These are phyloP conservation scores for Poterioochromonas sp. DNA, from an alignment of 352 stramenopile species.

Conservation along the genomic window DNA sequence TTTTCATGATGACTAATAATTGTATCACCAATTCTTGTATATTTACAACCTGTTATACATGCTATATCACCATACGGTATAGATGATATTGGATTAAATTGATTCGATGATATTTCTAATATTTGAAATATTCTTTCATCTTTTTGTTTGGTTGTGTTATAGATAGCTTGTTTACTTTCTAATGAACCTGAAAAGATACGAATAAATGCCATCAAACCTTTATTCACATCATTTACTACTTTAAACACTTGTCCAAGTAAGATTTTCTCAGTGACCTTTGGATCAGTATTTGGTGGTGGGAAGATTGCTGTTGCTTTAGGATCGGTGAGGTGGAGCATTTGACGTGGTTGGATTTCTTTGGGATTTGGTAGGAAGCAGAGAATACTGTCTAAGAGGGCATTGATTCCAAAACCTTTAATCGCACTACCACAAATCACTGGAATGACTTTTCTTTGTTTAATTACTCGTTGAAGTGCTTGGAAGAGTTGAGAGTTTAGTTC, in stretches of 20 bases:
- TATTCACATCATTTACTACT: slow-evolving; percentile 69
- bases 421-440: slow-evolving; percentile 68
- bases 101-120: slow-evolving; percentile 75
- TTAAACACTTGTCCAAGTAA: slow-evolving; percentile 72
- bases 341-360: slow-evolving; percentile 50
- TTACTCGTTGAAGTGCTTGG: slow-evolving; percentile 60
- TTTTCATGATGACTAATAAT: slow-evolving; percentile 26
- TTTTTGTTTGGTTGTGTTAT: slow-evolving; percentile 66
- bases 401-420: slow-evolving; percentile 70
- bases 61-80: slow-evolving; percentile 66
- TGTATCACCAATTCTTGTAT: slow-evolving; percentile 70
- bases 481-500: too few relatives aligned
- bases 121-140: slow-evolving; percentile 62
- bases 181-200: slow-evolving; percentile 69
- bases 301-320: not conserved
- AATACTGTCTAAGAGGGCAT: slow-evolving; percentile 71
- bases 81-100: slow-evolving; percentile 65
- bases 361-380: slow-evolving; percentile 81
- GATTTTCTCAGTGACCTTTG: slow-evolving; percentile 59
- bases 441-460: slow-evolving; percentile 56
- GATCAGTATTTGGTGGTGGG: not conserved
- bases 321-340: slow-evolving; percentile 12
- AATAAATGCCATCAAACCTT: slow-evolving; percentile 67
- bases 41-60: slow-evolving; percentile 65
- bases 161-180: slow-evolving; percentile 58